phyloP scores from a whole-genome alignment of 2,329 filamentous ascomycete genomes.

The Alternaria postmessia region DNA sequence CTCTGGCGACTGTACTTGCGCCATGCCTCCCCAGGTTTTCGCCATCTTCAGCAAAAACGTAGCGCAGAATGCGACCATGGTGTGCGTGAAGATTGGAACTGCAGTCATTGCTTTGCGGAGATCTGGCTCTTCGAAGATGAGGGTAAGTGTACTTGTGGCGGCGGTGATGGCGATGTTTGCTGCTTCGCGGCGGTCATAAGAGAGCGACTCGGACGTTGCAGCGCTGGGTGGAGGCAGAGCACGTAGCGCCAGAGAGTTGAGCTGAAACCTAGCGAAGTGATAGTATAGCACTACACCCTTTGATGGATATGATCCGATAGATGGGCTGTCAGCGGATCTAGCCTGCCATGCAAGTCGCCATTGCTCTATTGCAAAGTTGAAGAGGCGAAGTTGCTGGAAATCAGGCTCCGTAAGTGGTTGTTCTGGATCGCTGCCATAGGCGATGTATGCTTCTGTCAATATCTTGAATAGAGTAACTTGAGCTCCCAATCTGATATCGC shows the following conservation, averaged over 20 bases:
- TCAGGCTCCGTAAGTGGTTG: slow-evolving; percentile 49
- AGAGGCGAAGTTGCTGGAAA: slow-evolving; percentile 50
- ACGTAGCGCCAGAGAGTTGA: slow-evolving; percentile 59
- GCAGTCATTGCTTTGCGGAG: slow-evolving; percentile 54
- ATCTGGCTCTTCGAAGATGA: slow-evolving; percentile 57
- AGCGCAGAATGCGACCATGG: slow-evolving; percentile 63
- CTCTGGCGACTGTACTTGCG: slow-evolving; percentile 37
- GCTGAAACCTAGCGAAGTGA: slow-evolving; percentile 63
- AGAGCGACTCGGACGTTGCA: slow-evolving; percentile 55
- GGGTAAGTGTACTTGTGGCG: slow-evolving; percentile 56
- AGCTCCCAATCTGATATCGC: slow-evolving; percentile 41
- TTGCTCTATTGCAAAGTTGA: slow-evolving; percentile 55
- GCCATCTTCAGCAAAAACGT: slow-evolving; percentile 62
- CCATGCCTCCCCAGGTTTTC: slow-evolving; percentile 54
- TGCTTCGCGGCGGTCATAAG: slow-evolving; percentile 53
- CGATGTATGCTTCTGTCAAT: slow-evolving; percentile 44
- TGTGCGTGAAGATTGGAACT: slow-evolving; percentile 61
- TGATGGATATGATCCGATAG: slow-evolving; percentile 51
- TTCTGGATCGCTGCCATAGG: slow-evolving; percentile 46
- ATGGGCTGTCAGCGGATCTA: slow-evolving; percentile 37
- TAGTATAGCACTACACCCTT: slow-evolving; percentile 63
- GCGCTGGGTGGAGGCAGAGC: slow-evolving; percentile 53
- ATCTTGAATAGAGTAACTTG: slow-evolving; percentile 47
- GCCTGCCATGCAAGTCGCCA: slow-evolving; percentile 53
- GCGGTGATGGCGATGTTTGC: slow-evolving; percentile 56